phyloP scores from a whole-genome alignment of 73 alveolate genomes.

The Paraurostyla sp. region DNA sequence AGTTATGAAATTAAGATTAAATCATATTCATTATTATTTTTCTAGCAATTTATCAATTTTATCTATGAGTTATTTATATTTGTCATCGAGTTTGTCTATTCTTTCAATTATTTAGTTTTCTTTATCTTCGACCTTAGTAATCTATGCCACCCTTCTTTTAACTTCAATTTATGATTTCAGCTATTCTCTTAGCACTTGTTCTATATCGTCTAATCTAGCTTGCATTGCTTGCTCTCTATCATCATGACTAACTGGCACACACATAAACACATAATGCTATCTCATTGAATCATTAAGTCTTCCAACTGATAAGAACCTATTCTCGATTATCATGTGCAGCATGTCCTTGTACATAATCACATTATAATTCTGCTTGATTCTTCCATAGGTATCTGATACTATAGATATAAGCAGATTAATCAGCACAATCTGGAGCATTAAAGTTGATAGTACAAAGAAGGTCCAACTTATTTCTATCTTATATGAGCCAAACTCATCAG shows the following conservation, averaged over 20 bases:
- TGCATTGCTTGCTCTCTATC: neutral
- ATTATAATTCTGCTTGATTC: conserved; percentile 21
- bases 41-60: too few relatives aligned
- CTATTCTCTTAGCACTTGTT: neutral
- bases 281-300: neutral
- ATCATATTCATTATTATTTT: too few relatives aligned
- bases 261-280: neutral
- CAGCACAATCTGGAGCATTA: conserved; percentile 53
- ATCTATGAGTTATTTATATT: neutral
- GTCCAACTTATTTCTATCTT: conserved; percentile 22
- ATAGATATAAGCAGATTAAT: conserved; percentile 60
- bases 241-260: neutral
- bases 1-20: too few relatives aligned
- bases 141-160: neutral
- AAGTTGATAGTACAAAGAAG: conserved; percentile 20
- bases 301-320: conserved; percentile 40
- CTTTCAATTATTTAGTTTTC: conserved; percentile 4
- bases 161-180: neutral
- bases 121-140: conserved; percentile 9
- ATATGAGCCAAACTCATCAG: conserved; percentile 14
- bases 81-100: conserved; percentile 14
- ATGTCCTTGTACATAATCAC: conserved; percentile 63
- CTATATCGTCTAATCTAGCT: neutral
- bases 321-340: conserved; percentile 59
- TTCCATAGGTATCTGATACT: conserved; percentile 59